phyloP scores from a whole-genome alignment of 345 rosid genomes.

The Brassica cretica region DNA sequence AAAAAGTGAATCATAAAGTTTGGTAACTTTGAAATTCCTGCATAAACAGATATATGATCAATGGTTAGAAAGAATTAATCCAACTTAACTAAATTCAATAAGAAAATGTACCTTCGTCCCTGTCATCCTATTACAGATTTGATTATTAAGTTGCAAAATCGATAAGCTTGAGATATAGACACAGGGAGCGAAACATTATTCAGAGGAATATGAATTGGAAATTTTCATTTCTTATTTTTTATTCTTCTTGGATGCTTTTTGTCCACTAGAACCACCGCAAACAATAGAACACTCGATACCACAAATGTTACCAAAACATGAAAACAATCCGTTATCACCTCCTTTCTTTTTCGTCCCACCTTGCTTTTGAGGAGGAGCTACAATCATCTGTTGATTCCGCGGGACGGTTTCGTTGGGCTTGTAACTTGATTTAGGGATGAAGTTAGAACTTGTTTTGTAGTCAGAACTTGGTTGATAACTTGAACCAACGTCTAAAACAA shows the following conservation, averaged over 20 bases:
- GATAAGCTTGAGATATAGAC: slow-evolving; percentile 27
- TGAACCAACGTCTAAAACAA: slow-evolving; percentile 51
- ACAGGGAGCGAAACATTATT: slow-evolving; percentile 2
- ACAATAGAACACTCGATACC: slow-evolving; percentile 74
- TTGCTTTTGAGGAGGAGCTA: slow-evolving; percentile 34
- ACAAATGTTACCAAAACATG: slow-evolving; percentile 70
- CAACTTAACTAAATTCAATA: neutral
- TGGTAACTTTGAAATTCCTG: neutral
- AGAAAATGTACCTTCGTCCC: neutral
- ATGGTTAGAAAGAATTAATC: neutral
- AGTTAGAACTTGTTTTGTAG: slow-evolving; percentile 34
- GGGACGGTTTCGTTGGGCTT: slow-evolving; percentile 32
- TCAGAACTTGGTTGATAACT: slow-evolving; percentile 40
- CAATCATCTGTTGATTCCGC: slow-evolving; percentile 32
- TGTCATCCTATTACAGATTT: slow-evolving; percentile 3
- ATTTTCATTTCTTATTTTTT: slow-evolving; percentile 24
- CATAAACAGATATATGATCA: neutral
- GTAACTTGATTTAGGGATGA: slow-evolving; percentile 37
- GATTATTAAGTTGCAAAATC: slow-evolving; percentile 23
- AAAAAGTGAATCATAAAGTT: neutral
- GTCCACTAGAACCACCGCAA: slow-evolving; percentile 48
- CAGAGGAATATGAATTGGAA: neutral
- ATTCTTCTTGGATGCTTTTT: slow-evolving; percentile 26
- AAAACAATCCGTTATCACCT: slow-evolving; percentile 48
- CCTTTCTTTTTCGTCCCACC: slow-evolving; percentile 31